Base-by-base conservation (phyloP, 352 stramenopile genomes). In the Phytophthora sansomeana region DNA sequence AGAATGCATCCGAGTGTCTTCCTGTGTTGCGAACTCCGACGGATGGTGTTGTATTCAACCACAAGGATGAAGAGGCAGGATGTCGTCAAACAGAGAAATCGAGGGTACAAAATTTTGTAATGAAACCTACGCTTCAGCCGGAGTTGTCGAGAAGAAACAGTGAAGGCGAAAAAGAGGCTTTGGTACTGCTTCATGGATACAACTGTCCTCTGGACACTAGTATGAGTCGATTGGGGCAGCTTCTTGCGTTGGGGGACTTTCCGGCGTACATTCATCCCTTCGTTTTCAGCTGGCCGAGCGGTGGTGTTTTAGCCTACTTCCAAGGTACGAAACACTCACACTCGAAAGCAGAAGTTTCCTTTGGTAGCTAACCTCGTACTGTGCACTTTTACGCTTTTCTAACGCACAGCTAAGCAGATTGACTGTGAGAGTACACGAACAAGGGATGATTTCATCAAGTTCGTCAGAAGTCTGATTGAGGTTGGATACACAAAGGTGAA, bases 241-340 rank as follows among this genome's bases (percentile, higher is more conserved):
- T 93, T 11, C 47, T 93, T 6, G 72, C 84, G 0, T 72, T 90
- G 6, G 84, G 82, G 4, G 79, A 91, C 29, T 93, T 93, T 39
- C 84, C 84, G 0, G 71, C 78, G 0, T 72, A 72, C 19, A 86
- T 93, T 55, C 84, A 93, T 32, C 84, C 84, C 30, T 91, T 84
- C 46, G 71, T 93, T 3, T 93, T 93, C 38, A 91, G 82, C 51
- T 93, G 84, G 84, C 80, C 84, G 0, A 93, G 77, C 24, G 84
- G 78, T 28, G 80, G 81, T 21, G 69, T 74, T 0, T 59, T 92
- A 10, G 77, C 81, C 7, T 92, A 90, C 51, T 90, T 80, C 35
- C 80, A 81, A 80, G 77, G 77, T 80, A 28, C 46, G 33, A 24
- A 2, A 26, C 21, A 24, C 21, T 24, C 21, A 24, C 3, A 24